Evolutionary conservation across 2,329 filamentous ascomycete genomes (phyloP).

Genomic region (Trichoderma sp.): DNA sequence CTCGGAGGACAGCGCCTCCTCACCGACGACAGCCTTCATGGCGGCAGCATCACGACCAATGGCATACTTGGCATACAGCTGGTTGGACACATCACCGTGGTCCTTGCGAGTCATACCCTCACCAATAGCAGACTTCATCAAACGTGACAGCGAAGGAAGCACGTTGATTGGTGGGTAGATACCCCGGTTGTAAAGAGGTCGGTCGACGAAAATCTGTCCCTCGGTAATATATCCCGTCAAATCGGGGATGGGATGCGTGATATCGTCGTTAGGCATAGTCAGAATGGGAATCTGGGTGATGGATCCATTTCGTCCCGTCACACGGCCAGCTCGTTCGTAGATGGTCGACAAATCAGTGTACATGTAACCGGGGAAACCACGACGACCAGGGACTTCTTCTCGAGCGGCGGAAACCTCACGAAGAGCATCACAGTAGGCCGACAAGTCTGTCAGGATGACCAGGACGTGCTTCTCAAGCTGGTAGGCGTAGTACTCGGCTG

Average conservation of each 20-base stretch:
- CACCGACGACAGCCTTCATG: slow-evolving; percentile 99
- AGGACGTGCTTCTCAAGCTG: slow-evolving; percentile 99
- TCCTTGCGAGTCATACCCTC: slow-evolving; percentile 96
- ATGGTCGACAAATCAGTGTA: slow-evolving; percentile 99
- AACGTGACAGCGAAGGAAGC: slow-evolving; percentile 92
- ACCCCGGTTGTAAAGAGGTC: slow-evolving; percentile 91
- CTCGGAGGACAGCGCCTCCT: slow-evolving; percentile 92
- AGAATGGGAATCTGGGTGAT: slow-evolving; percentile 99
- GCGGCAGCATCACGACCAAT: slow-evolving; percentile 97
- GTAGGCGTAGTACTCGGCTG: slow-evolving; percentile 99
- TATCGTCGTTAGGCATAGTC: slow-evolving; percentile 99
- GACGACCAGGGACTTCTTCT: slow-evolving; percentile 98
- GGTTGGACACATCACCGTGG: slow-evolving; percentile 97
- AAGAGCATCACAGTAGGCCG: slow-evolving; percentile 96
- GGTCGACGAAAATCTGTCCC: slow-evolving; percentile 97
- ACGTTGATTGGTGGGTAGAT: slow-evolving; percentile 99
- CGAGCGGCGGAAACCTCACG: slow-evolving; percentile 97
- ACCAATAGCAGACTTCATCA: slow-evolving; percentile 99
- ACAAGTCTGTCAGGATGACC: slow-evolving; percentile 96
- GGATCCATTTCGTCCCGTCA: slow-evolving; percentile 93
- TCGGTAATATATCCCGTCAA: slow-evolving; percentile 99
- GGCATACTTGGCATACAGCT: slow-evolving; percentile 99
- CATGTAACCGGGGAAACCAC: slow-evolving; percentile 99
- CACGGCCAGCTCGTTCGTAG: slow-evolving; percentile 98
- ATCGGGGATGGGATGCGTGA: slow-evolving; percentile 98